Base-by-base conservation (phyloP, 768 basidiomycete genomes). In the Sporobolomyces phaffii region DNA sequence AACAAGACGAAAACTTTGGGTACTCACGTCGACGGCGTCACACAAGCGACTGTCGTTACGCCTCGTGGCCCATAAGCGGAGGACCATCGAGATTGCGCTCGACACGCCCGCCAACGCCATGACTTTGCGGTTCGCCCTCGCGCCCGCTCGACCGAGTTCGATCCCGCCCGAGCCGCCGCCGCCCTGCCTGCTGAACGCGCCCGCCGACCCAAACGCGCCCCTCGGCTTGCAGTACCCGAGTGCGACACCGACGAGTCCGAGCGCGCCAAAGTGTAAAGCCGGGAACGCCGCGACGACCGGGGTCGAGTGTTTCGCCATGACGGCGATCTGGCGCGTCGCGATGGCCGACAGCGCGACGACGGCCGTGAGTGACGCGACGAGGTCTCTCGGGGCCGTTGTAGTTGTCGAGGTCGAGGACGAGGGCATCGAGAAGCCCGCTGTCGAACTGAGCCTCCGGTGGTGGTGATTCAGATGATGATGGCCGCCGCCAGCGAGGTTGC, bases 1-100 rank as follows among this genome's bases (percentile, higher is more conserved):
- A 6, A 15, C 20, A 26, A 18, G 7, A 15, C 2, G 20, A 20
- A 38, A 38, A 38, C 38, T 38, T 38, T 17, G 38, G 38, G 10
- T 24, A 34, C 60, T 53, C 41, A 67, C 65, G 47, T 67, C 60
- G 41, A 67, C 45, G 13, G 60, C 60, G n/a, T 67, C 53, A 9
- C 47, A 28, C 40, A 67, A 17, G 45, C 65, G 22, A 1, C 18
- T 3, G 10, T 61, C 47, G 15, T 54, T 54, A 2, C 31, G 5
- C 20, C 60, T 29, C 29, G 53, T 7, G 31, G 54, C 54, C 60
- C 60, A 67, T 17, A 67, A 10, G 36, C 64, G 47, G 44, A 65
- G 29, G 24, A 24, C 28, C 28, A 65, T 5, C 17, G 36, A 31
- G n/a, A 60, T 20, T 1, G 59, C 64, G 18, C 36, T 33, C 9